These are phyloP conservation scores for Paraphaeosphaeria sporulosa DNA, from an alignment of 2,329 filamentous ascomycete genomes.

Conservation along the genomic window DNA sequence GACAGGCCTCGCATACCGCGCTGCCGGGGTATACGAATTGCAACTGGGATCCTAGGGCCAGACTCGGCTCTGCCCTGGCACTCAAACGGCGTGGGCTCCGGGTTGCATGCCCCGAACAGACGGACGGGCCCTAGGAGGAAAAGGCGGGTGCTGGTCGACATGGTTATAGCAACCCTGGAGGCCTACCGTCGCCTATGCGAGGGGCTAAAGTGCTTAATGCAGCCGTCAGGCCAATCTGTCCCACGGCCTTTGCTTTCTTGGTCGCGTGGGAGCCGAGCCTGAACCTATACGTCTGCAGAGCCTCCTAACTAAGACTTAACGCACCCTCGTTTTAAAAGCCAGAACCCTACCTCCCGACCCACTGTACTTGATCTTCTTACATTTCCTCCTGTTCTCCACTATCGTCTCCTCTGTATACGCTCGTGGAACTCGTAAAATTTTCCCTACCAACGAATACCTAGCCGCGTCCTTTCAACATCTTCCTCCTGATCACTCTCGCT, in stretches of 20 bases:
- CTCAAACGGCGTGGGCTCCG: conserved; percentile 38
- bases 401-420: neutral
- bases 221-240: conserved; percentile 39
- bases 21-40: conserved; percentile 37
- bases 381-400: conserved; percentile 9
- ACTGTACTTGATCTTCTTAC: conserved; percentile 11
- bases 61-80: conserved; percentile 33
- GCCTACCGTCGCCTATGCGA: conserved; percentile 39
- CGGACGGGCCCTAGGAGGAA: conserved; percentile 27
- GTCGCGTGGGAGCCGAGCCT: conserved; percentile 30
- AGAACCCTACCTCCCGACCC: conserved; percentile 20
- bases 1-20: conserved; percentile 33
- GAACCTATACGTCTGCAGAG: conserved; percentile 33
- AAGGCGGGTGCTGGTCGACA: conserved; percentile 32
- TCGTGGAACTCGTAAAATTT: neutral
- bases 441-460: neutral
- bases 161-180: conserved; percentile 22
- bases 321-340: conserved; percentile 31
- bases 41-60: conserved; percentile 30
- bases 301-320: conserved; percentile 30
- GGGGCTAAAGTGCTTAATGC: conserved; percentile 37
- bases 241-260: conserved; percentile 29
- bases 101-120: conserved; percentile 38
- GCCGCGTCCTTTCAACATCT: neutral
- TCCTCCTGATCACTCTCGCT: neutral